phyloP scores from a whole-genome alignment of 1,139 yeast genomes.

The Arxiozyma bovina region DNA sequence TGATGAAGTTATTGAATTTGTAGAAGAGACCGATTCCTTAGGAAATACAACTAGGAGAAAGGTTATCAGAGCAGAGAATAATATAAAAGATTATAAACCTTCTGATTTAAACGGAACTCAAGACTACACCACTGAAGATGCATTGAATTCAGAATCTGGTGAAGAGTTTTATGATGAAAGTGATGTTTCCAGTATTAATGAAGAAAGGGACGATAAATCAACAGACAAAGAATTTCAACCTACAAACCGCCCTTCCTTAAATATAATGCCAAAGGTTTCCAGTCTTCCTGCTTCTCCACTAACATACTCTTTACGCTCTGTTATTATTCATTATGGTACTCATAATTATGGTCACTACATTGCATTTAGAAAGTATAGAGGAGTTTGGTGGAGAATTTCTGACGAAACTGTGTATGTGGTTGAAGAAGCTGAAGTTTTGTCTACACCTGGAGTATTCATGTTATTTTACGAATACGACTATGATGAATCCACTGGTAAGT shows the following conservation, averaged over 20 bases:
- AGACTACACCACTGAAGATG: constrained; percentile 4
- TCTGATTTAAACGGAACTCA: constrained; percentile 5
- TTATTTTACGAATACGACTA: constrained; percentile 67
- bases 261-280: constrained; percentile 15
- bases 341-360: constrained; percentile 94
- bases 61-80: constrained; percentile 9
- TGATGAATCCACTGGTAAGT: constrained; percentile 31
- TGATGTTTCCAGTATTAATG: constrained; percentile 8
- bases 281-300: constrained; percentile 35
- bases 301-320: constrained; percentile 67
- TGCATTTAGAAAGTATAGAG: constrained; percentile 70
- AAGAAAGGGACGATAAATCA: constrained; percentile 10
- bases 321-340: constrained; percentile 85
- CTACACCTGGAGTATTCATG: constrained; percentile 86
- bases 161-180: constrained; percentile 11
- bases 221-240: constrained; percentile 7
- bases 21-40: constrained; percentile 25
- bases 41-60: constrained; percentile 24
- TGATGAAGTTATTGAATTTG: constrained; percentile 17
- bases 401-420: constrained; percentile 82
- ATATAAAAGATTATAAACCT: constrained; percentile 11
- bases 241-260: constrained; percentile 4
- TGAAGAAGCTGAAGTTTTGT: constrained; percentile 67
- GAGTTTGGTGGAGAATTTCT: constrained; percentile 90
- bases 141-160: background rate